These are phyloP conservation scores for Podaxis mareebaensis DNA, from an alignment of 768 basidiomycete genomes.

Conservation along the genomic window DNA sequence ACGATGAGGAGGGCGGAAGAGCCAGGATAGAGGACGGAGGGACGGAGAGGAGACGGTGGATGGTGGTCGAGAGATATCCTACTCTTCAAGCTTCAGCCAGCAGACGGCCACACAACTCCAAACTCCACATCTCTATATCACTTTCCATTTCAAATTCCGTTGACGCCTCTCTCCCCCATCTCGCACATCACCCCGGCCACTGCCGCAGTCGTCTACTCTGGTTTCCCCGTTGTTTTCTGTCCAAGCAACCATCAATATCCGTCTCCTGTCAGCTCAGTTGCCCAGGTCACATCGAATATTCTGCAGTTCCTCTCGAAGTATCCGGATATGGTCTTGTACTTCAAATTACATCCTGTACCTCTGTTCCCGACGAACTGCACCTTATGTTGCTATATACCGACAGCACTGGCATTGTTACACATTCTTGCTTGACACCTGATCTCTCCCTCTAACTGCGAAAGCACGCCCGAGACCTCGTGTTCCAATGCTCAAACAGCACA, in stretches of 20 bases:
- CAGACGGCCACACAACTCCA: constrained; percentile 5
- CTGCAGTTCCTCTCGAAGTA: no score
- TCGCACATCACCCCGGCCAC: background rate
- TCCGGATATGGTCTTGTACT: no score
- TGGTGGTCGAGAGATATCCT: background rate
- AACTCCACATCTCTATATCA: background rate
- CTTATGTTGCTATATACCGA: background rate
- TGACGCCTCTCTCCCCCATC: background rate
- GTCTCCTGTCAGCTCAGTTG: no score
- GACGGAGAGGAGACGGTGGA: background rate
- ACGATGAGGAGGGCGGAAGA: background rate
- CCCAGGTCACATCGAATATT: no score
- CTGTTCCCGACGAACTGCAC: background rate
- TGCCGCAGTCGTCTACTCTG: background rate
- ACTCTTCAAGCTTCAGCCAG: background rate
- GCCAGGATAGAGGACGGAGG: constrained; percentile 4
- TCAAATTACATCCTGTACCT: no score
- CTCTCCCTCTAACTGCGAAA: background rate
- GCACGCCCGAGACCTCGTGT: background rate
- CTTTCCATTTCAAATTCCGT: background rate
- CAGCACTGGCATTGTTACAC: background rate
- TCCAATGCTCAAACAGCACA: background rate
- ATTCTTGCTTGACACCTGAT: background rate
- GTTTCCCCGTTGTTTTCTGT: no score
- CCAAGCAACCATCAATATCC: background rate